Conservation (phyloP, 2,329 filamentous ascomycete species). For the Sphaerostilbella broomeana region DNA sequence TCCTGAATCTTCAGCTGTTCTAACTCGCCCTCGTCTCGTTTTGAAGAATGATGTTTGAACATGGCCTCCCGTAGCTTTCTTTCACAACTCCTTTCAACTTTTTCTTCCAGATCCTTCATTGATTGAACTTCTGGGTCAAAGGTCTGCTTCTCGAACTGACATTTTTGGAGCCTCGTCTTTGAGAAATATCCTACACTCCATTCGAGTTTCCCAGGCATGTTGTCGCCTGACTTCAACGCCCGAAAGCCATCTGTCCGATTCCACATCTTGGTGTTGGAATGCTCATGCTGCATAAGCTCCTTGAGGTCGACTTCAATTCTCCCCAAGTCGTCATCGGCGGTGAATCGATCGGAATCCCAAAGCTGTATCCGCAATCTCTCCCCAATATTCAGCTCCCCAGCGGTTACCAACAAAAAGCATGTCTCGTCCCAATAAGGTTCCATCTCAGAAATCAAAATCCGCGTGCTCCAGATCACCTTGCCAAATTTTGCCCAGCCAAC, state of each 20-base stretch:
- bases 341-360: conserved; percentile 69
- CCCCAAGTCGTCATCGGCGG: conserved; percentile 68
- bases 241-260: conserved; percentile 59
- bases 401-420: conserved; percentile 60
- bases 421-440: conserved; percentile 66
- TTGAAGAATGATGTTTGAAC: conserved; percentile 35
- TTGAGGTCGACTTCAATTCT: conserved; percentile 64
- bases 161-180: conserved; percentile 56
- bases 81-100: conserved; percentile 48
- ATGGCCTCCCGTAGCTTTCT: conserved; percentile 59
- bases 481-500: conserved; percentile 75
- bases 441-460: conserved; percentile 59
- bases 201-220: conserved; percentile 61
- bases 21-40: conserved; percentile 54
- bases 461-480: conserved; percentile 53
- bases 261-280: conserved; percentile 55
- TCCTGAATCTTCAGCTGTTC: conserved; percentile 64
- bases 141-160: conserved; percentile 56
- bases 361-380: conserved; percentile 63
- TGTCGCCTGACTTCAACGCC: conserved; percentile 57
- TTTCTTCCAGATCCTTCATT: conserved; percentile 51
- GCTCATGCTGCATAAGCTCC: conserved; percentile 51
- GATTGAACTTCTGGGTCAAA: conserved; percentile 51
- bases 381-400: conserved; percentile 65
- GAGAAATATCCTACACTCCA: conserved; percentile 69